Percentiles rank a stretch among this genome's conserved stretches.
Conservation (phyloP, 768 basidiomycete species). For the Tulasnella sp. region DNA sequence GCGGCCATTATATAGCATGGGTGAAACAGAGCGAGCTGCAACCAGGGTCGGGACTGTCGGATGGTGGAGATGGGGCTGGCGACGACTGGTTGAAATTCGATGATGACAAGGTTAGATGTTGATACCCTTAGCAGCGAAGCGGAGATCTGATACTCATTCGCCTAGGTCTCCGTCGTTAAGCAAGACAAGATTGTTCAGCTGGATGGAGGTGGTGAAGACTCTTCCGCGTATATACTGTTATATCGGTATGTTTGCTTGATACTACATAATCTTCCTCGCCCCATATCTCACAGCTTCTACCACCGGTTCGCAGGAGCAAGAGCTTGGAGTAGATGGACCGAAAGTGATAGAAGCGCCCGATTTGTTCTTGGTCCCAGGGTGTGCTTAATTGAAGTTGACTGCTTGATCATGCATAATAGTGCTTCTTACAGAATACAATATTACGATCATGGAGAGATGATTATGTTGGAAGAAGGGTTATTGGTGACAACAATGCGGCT, state of each 20-base stretch:
- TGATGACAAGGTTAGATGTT: slow-evolving; percentile 65
- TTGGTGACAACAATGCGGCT: too few relatives aligned
- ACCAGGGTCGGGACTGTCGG: background rate
- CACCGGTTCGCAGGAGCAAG: too few relatives aligned
- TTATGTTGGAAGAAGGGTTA: too few relatives aligned
- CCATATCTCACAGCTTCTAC: too few relatives aligned
- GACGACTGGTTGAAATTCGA: slow-evolving; percentile 84
- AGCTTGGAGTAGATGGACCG: too few relatives aligned
- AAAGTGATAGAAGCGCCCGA: too few relatives aligned
- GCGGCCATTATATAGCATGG: slow-evolving; percentile 92
- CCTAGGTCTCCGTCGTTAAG: slow-evolving; percentile 52
- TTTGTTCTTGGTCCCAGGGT: too few relatives aligned
- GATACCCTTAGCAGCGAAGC: background rate
- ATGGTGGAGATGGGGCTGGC: background rate
- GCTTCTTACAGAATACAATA: too few relatives aligned
- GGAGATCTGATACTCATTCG: background rate
- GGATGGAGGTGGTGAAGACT: slow-evolving; percentile 90
- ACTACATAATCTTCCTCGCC: too few relatives aligned
- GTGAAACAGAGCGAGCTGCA: slow-evolving; percentile 47
- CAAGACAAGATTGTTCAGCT: slow-evolving; percentile 73
- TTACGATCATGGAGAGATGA: too few relatives aligned
- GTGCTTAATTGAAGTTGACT: too few relatives aligned
- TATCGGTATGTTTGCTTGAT: slow-evolving; percentile 39
- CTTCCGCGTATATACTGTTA: slow-evolving; percentile 78
- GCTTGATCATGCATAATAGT: too few relatives aligned